Conservation (phyloP, 2,329 filamentous ascomycete species). For the Onygena corvina region DNA sequence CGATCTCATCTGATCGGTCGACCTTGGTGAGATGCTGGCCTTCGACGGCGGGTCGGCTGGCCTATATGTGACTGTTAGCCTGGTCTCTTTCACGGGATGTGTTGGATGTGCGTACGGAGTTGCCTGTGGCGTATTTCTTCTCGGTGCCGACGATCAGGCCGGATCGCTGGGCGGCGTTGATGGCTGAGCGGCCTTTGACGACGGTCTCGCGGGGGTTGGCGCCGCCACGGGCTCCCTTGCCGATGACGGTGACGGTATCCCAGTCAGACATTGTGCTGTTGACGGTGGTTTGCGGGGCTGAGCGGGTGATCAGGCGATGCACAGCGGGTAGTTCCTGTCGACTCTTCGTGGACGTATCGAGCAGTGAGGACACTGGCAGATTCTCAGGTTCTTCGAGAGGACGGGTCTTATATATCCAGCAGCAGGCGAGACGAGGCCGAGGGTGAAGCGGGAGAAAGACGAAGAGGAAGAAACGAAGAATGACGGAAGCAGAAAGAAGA, state of each 20-base stretch:
- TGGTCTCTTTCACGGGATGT: neutral
- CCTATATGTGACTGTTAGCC: conserved; percentile 3
- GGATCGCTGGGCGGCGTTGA: conserved; percentile 80
- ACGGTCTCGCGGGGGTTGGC: conserved; percentile 65
- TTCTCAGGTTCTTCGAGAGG: no score
- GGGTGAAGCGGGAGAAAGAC: no score
- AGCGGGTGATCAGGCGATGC: no score
- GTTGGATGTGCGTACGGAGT: conserved; percentile 52
- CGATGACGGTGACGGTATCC: conserved; percentile 86
- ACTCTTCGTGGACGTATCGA: no score
- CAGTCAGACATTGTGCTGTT: conserved; percentile 57
- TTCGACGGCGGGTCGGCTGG: conserved; percentile 45
- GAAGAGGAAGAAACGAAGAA: neutral
- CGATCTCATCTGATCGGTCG: conserved; percentile 91
- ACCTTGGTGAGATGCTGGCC: conserved; percentile 96
- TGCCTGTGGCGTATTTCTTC: conserved; percentile 77
- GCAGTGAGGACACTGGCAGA: no score
- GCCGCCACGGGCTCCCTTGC: conserved; percentile 65
- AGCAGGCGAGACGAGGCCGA: no score
- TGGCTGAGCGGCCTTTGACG: conserved; percentile 65
- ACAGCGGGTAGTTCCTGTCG: no score
- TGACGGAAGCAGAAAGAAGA: neutral
- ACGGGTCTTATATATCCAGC: no score
- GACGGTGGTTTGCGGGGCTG: no score
- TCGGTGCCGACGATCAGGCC: conserved; percentile 71